Conservation (phyloP, 352 stramenopile genomes). For the Phytopythium cucurbitacearum region DNA sequence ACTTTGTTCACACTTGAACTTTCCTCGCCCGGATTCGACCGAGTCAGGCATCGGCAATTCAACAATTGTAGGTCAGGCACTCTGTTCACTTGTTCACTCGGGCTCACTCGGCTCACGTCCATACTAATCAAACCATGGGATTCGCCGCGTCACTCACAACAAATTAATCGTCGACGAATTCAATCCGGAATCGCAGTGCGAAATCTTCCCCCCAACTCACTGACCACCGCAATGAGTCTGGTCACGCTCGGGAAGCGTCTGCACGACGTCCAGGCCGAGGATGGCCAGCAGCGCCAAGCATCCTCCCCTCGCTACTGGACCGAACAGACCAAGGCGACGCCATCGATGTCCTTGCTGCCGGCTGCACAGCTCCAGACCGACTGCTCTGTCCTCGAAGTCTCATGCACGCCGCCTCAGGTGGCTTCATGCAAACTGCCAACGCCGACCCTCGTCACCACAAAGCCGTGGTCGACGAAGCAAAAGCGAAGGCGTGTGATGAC, state of each 20-base stretch:
- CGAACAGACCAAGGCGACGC: too few relatives aligned
- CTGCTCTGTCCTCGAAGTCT: not conserved
- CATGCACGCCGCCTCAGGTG: not conserved
- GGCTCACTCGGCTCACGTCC: not conserved
- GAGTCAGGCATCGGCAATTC: not conserved
- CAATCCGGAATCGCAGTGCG: too few relatives aligned
- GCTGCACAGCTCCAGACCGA: too few relatives aligned
- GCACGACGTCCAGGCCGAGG: too few relatives aligned
- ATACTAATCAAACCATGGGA: not conserved
- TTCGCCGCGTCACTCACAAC: too few relatives aligned
- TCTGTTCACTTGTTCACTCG: not conserved
- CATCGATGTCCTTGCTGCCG: too few relatives aligned
- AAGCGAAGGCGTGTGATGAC: conserved; percentile 43
- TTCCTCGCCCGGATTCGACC: not conserved
- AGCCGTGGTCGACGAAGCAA: not conserved
- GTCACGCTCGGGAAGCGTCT: too few relatives aligned
- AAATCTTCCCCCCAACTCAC: too few relatives aligned
- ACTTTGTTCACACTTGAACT: not conserved
- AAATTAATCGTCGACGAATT: too few relatives aligned
- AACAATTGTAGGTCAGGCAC: not conserved
- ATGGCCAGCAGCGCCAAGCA: too few relatives aligned
- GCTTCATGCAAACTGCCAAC: not conserved
- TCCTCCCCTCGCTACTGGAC: too few relatives aligned
- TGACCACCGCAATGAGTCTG: too few relatives aligned
- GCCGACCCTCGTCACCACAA: not conserved